Evolutionary conservation across 1,284 basidiomycete genomes (phyloP).

Genomic region (Laetiporus sulphureus): DNA sequence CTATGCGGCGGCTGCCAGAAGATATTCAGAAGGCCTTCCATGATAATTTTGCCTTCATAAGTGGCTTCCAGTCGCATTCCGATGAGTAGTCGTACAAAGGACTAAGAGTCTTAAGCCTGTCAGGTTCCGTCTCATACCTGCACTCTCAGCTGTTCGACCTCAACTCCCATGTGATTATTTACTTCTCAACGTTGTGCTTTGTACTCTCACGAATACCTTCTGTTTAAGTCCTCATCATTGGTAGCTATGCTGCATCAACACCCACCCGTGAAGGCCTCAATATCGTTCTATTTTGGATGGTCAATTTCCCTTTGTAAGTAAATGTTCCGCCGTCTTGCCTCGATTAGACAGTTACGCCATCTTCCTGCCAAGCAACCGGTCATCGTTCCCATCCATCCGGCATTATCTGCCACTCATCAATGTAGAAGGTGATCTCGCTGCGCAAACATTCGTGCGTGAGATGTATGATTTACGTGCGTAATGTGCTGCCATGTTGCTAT

Average conservation of each 20-base stretch:
- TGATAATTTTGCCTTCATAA: too few relatives aligned
- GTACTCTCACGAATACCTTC: slow-evolving; percentile 20
- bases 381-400: slow-evolving; percentile 34
- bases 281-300: slow-evolving; percentile 61
- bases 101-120: too few relatives aligned
- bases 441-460: slow-evolving; percentile 31
- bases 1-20: too few relatives aligned
- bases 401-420: slow-evolving; percentile 35
- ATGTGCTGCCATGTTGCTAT: not conserved
- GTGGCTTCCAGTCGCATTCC: too few relatives aligned
- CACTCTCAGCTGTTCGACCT: too few relatives aligned
- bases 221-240: slow-evolving; percentile 37
- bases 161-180: too few relatives aligned
- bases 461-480: slow-evolving; percentile 15
- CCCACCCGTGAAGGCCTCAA: slow-evolving; percentile 65
- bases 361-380: slow-evolving; percentile 29
- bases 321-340: not conserved
- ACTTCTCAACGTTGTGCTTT: slow-evolving; percentile 3
- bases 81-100: too few relatives aligned
- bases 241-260: slow-evolving; percentile 61
- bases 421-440: slow-evolving; percentile 29
- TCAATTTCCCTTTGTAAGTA: slow-evolving; percentile 55
- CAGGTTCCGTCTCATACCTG: too few relatives aligned
- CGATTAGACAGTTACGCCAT: not conserved
- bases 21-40: too few relatives aligned